Percentiles rank a stretch among this genome's conserved stretches.
These are phyloP conservation scores for Ophiognomonia clavigignenti-juglandacearum DNA, from an alignment of 2,329 filamentous ascomycete species.

Conservation along the genomic window DNA sequence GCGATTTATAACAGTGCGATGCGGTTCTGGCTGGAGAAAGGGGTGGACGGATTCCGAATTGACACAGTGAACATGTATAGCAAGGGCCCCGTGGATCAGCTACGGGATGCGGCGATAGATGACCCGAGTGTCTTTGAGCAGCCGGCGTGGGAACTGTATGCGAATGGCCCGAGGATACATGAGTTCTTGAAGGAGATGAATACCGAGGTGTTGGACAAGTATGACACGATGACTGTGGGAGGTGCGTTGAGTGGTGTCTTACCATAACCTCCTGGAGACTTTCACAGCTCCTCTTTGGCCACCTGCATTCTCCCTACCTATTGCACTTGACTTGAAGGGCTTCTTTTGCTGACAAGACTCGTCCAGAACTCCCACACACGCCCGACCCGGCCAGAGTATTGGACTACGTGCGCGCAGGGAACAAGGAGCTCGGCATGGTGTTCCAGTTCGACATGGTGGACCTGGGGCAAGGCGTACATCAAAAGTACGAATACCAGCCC, in stretches of 20 bases:
- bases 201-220: slow-evolving; percentile 48
- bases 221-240: slow-evolving; percentile 66
- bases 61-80: slow-evolving; percentile 68
- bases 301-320: neutral
- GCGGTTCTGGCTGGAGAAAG: slow-evolving; percentile 73
- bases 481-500: slow-evolving; percentile 48
- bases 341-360: neutral
- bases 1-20: slow-evolving; percentile 69
- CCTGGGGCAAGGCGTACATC: slow-evolving; percentile 47
- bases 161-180: slow-evolving; percentile 65
- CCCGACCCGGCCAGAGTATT: slow-evolving; percentile 54
- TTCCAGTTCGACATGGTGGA: slow-evolving; percentile 65
- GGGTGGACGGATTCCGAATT: slow-evolving; percentile 69
- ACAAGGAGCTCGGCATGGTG: slow-evolving; percentile 63
- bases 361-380: slow-evolving; percentile 58
- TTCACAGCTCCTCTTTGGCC: no score
- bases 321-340: neutral
- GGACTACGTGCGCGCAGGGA: slow-evolving; percentile 52
- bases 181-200: slow-evolving; percentile 66
- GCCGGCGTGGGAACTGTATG: slow-evolving; percentile 51
- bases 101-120: slow-evolving; percentile 53
- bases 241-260: neutral
- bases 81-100: slow-evolving; percentile 45
- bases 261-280: no score
- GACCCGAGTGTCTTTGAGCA: slow-evolving; percentile 43